These are phyloP conservation scores for Calocybe cyanea DNA, from an alignment of 768 basidiomycete genomes.

Conservation along the genomic window DNA sequence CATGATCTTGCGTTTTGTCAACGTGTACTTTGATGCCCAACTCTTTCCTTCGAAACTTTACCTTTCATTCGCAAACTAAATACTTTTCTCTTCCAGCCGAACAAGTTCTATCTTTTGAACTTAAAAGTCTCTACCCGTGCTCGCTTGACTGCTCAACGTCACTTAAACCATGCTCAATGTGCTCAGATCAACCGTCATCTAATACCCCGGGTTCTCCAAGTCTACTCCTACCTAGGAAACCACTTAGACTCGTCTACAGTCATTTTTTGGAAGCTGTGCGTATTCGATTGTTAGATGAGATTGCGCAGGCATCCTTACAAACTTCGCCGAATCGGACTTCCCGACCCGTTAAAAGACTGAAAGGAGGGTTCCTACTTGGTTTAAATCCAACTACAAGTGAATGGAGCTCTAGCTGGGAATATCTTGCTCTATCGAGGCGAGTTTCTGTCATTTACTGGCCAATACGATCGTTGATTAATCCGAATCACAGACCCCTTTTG, in stretches of 20 bases:
- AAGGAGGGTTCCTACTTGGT: conserved; percentile 61
- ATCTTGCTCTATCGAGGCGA: conserved; percentile 46
- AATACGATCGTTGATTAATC: not conserved
- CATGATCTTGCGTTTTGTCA: not conserved
- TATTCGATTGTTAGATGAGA: conserved; percentile 46
- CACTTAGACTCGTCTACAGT: conserved; percentile 37
- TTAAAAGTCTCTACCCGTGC: conserved; percentile 50
- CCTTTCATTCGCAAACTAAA: no score
- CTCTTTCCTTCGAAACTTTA: not conserved
- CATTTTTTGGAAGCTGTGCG: conserved; percentile 68
- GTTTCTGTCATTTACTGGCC: not conserved
- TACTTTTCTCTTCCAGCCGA: conserved; percentile 1
- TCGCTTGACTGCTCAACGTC: conserved; percentile 41
- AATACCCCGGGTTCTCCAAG: conserved; percentile 14
- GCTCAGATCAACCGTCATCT: conserved; percentile 21
- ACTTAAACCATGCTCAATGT: conserved; percentile 34
- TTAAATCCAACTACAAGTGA: conserved; percentile 40
- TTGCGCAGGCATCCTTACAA: conserved; percentile 40
- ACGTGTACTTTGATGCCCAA: no score
- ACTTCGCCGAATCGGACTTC: conserved; percentile 22
- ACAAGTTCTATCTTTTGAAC: conserved; percentile 33
- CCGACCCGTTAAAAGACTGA: conserved; percentile 45
- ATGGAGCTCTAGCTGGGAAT: conserved; percentile 68
- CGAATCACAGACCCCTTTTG: conserved; percentile 49
- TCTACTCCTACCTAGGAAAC: conserved; percentile 37